A percentile compares a stretch with the other conserved stretches of the same genome.
phyloP scores from a whole-genome alignment of 352 stramenopile genomes.

The Globisporangium irregulare region DNA sequence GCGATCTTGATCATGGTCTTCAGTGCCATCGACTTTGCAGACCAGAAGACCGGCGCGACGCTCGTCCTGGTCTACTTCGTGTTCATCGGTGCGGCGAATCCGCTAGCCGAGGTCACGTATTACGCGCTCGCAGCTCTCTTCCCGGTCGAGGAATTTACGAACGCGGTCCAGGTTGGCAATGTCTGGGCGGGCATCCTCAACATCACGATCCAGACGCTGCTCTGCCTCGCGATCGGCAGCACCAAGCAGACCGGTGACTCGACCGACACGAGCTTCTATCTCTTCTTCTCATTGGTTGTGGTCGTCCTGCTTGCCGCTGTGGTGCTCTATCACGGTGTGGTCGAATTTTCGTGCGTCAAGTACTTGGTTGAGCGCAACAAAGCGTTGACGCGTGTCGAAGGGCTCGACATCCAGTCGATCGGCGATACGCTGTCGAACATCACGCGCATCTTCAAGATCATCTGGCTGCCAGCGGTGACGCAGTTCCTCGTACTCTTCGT shows the following conservation, averaged over 20 bases:
- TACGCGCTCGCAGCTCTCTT: slow-evolving; percentile 65
- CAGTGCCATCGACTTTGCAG: slow-evolving; percentile 43
- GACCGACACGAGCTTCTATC: slow-evolving; percentile 44
- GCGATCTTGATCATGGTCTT: slow-evolving; percentile 65
- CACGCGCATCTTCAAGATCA: slow-evolving; percentile 43
- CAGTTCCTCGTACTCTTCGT: slow-evolving; percentile 67
- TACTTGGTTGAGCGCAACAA: slow-evolving; percentile 57
- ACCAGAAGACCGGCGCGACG: slow-evolving; percentile 41
- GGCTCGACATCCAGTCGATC: slow-evolving; percentile 28
- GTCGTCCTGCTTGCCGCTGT: slow-evolving; percentile 46
- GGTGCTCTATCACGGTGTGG: slow-evolving; percentile 38
- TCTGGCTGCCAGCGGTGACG: slow-evolving; percentile 40
- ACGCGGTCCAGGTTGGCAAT: slow-evolving; percentile 67
- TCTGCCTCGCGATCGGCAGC: slow-evolving; percentile 49
- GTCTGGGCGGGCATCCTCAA: slow-evolving; percentile 48
- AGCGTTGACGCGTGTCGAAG: slow-evolving; percentile 25
- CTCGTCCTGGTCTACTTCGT: slow-evolving; percentile 59
- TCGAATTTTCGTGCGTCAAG: slow-evolving; percentile 36
- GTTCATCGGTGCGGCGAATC: slow-evolving; percentile 49
- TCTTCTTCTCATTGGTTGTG: slow-evolving; percentile 60
- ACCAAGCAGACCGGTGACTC: slow-evolving; percentile 34
- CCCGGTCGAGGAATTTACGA: slow-evolving; percentile 61
- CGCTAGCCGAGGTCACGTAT: slow-evolving; percentile 52
- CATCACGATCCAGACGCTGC: slow-evolving; percentile 49
- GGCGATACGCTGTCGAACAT: slow-evolving; percentile 35